These are phyloP conservation scores for Fusarium compactum DNA, from an alignment of 2,329 filamentous ascomycete genomes.

Conservation along the genomic window DNA sequence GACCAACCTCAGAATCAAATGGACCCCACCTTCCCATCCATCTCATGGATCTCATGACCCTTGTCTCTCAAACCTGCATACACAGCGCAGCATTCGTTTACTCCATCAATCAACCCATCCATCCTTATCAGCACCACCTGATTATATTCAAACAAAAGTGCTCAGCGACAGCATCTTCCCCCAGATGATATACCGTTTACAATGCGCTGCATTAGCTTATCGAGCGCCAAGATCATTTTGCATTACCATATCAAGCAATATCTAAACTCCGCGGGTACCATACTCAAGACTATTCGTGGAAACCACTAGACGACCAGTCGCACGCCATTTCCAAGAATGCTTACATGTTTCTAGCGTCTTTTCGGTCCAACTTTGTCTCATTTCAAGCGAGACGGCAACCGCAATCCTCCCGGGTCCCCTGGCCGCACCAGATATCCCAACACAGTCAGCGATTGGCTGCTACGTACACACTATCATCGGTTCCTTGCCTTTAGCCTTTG, in stretches of 20 bases:
- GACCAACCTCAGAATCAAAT: background rate
- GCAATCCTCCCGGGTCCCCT: slow-evolving; percentile 5
- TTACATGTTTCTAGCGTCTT: slow-evolving; percentile 11
- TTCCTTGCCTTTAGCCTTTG: slow-evolving; percentile 10
- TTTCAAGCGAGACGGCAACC: slow-evolving; percentile 13
- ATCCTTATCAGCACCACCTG: slow-evolving; percentile 31
- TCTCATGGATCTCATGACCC: slow-evolving; percentile 18
- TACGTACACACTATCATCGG: background rate
- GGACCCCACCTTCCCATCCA: slow-evolving; percentile 10
- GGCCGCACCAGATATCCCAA: slow-evolving; percentile 7
- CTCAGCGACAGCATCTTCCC: slow-evolving; percentile 10
- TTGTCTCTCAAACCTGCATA: slow-evolving; percentile 15
- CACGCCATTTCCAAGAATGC: slow-evolving; percentile 15
- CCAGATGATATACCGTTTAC: slow-evolving; percentile 3
- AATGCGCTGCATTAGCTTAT: slow-evolving; percentile 31
- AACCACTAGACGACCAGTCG: slow-evolving; percentile 4
- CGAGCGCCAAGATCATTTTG: slow-evolving; percentile 4
- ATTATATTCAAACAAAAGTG: slow-evolving; percentile 31
- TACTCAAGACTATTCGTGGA: slow-evolving; percentile 20
- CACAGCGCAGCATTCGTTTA: slow-evolving; percentile 17
- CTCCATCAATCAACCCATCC: slow-evolving; percentile 19
- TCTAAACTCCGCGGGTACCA: background rate
- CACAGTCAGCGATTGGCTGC: slow-evolving; percentile 19
- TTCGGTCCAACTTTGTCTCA: slow-evolving; percentile 6
- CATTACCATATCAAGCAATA: background rate